Conservation (phyloP, 2,329 filamentous ascomycete genomes). For the Paraphoma sp. region DNA sequence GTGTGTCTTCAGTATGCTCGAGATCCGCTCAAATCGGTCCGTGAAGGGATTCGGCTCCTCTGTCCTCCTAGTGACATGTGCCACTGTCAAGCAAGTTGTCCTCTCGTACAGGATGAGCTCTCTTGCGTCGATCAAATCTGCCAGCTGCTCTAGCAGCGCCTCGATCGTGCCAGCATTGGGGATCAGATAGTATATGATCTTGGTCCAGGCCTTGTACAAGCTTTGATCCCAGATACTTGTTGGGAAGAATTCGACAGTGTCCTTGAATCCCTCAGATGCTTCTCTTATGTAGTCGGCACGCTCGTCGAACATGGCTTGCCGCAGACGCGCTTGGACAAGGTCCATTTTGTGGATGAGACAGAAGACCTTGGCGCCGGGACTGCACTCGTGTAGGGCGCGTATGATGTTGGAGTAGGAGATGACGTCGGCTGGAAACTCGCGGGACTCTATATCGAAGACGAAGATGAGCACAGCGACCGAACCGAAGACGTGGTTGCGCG, state of each 20-base stretch:
- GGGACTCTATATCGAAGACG: slow-evolving; percentile 97
- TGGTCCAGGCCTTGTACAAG: slow-evolving; percentile 97
- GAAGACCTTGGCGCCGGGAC: slow-evolving; percentile 82
- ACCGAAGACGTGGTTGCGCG: slow-evolving; percentile 94
- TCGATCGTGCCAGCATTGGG: slow-evolving; percentile 91
- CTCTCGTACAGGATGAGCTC: slow-evolving; percentile 95
- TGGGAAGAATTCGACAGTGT: slow-evolving; percentile 79
- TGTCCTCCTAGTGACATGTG: slow-evolving; percentile 79
- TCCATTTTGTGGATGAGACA: slow-evolving; percentile 99
- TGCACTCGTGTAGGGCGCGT: slow-evolving; percentile 85
- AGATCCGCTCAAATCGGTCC: slow-evolving; percentile 93
- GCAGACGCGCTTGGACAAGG: slow-evolving; percentile 80
- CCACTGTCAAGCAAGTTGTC: slow-evolving; percentile 96
- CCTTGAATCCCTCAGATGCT: slow-evolving; percentile 73
- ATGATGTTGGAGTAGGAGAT: slow-evolving; percentile 93
- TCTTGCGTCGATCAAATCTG: slow-evolving; percentile 86
- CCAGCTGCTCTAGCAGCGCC: slow-evolving; percentile 80
- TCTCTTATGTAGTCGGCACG: slow-evolving; percentile 77
- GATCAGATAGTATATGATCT: slow-evolving; percentile 97
- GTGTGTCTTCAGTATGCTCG: slow-evolving; percentile 98
- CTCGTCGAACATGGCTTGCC: slow-evolving; percentile 84
- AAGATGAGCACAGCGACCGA: slow-evolving; percentile 98
- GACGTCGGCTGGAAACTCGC: slow-evolving; percentile 91
- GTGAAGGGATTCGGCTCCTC: slow-evolving; percentile 84
- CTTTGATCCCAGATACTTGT: slow-evolving; percentile 99